phyloP scores from a whole-genome alignment of 2,329 filamentous ascomycete genomes.

The Decorospora gaudefroyi region DNA sequence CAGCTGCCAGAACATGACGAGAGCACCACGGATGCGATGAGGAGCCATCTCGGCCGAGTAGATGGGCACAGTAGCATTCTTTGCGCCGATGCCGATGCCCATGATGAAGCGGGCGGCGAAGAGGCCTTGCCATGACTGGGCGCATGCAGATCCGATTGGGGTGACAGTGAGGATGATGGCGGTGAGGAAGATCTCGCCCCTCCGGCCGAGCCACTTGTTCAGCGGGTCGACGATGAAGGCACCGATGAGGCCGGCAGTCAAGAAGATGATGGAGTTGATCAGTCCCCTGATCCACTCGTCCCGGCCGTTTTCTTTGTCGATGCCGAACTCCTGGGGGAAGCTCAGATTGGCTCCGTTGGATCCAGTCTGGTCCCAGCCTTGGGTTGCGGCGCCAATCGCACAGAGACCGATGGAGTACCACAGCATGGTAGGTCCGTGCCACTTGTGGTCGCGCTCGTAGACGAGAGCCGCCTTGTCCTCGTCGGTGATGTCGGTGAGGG shows the following conservation, averaged over 20 bases:
- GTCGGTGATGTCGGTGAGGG: slow-evolving; percentile 63
- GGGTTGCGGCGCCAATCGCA: slow-evolving; percentile 70
- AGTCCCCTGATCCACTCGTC: slow-evolving; percentile 42
- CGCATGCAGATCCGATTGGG: slow-evolving; percentile 46
- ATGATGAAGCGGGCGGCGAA: slow-evolving; percentile 46
- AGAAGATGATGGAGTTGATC: slow-evolving; percentile 48
- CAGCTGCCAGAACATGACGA: slow-evolving; percentile 50
- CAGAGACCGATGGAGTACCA: slow-evolving; percentile 70
- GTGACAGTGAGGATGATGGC: slow-evolving; percentile 44
- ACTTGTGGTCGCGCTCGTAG: slow-evolving; percentile 69
- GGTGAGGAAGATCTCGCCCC: slow-evolving; percentile 48
- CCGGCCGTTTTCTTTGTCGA: slow-evolving; percentile 13
- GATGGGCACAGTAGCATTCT: slow-evolving; percentile 43
- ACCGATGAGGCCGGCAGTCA: slow-evolving; percentile 46
- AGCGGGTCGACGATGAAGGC: slow-evolving; percentile 40
- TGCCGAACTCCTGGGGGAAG: slow-evolving; percentile 61
- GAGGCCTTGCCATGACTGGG: slow-evolving; percentile 45
- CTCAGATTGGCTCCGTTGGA: slow-evolving; percentile 61
- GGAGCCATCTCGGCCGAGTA: slow-evolving; percentile 46
- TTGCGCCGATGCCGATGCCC: slow-evolving; percentile 44
- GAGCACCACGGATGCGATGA: slow-evolving; percentile 41
- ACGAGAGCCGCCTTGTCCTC: slow-evolving; percentile 63
- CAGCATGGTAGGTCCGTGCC: slow-evolving; percentile 60
- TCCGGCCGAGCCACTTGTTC: slow-evolving; percentile 46
- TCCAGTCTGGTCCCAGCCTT: slow-evolving; percentile 69